These are phyloP conservation scores for Acanthamoeba castellanii DNA, from an alignment of 208 protist species.

Conservation along the genomic window DNA sequence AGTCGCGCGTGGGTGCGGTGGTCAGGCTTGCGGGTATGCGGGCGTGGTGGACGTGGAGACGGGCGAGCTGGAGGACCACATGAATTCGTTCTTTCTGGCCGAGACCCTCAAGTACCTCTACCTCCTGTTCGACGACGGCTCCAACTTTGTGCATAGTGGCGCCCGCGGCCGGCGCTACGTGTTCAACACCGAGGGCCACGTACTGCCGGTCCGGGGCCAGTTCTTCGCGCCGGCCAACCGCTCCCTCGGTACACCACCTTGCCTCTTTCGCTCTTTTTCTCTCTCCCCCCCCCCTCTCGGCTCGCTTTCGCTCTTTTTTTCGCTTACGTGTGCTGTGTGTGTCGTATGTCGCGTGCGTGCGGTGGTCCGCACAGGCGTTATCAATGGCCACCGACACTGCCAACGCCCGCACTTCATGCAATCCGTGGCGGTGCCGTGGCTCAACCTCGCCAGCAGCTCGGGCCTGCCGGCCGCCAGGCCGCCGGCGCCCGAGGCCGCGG, in stretches of 20 bases:
- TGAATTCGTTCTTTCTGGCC: constrained; percentile 95
- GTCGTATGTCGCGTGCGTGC: too few species aligned
- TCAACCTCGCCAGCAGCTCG: too few species aligned
- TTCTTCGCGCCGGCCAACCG: background rate
- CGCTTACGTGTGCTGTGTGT: background rate
- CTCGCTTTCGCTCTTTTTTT: too few species aligned
- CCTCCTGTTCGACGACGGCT: constrained; percentile 92
- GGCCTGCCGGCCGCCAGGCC: too few species aligned
- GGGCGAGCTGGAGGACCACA: constrained; percentile 89
- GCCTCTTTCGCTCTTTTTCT: too few species aligned
- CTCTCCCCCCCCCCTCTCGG: too few species aligned
- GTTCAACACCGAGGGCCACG: constrained; percentile 88
- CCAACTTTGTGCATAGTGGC: constrained; percentile 76
- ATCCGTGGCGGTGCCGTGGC: background rate
- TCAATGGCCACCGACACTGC: background rate
- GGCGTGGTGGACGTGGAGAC: constrained; percentile 85
- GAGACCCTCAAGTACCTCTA: constrained; percentile 98
- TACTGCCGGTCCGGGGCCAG: constrained; percentile 3
- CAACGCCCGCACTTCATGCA: background rate
- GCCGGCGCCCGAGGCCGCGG: background rate
- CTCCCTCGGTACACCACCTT: too few species aligned
- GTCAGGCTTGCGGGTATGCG: constrained; percentile 85
- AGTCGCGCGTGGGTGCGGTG: background rate
- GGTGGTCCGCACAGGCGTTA: too few species aligned
- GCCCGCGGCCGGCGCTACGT: constrained; percentile 73